Evolutionary conservation across 2,329 filamentous ascomycete species (phyloP).

Genomic region (Diaporthe sp.): DNA sequence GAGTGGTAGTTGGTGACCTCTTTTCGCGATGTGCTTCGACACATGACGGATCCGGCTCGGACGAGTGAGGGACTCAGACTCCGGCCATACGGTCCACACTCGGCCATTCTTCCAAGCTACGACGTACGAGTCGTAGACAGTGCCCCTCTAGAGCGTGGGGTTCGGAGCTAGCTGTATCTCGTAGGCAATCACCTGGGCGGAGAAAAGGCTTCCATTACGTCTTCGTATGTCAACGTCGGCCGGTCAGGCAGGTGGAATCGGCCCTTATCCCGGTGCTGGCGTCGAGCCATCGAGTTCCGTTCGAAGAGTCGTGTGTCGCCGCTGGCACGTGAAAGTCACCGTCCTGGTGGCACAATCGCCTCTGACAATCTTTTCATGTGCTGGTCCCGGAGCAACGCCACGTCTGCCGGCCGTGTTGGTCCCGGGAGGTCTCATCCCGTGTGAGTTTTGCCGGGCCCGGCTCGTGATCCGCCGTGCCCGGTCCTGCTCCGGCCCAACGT

Average conservation of each 20-base stretch:
- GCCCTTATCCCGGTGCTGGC: neutral
- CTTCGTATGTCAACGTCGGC: neutral
- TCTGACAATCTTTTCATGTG: neutral
- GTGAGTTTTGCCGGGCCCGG: slow-evolving; percentile 3
- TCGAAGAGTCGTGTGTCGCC: neutral
- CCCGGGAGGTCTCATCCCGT: neutral
- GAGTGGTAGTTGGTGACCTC: neutral
- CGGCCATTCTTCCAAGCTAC: neutral
- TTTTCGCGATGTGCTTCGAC: neutral
- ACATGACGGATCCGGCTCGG: neutral
- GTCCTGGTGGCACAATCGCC: neutral
- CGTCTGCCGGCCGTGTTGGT: slow-evolving; percentile 13
- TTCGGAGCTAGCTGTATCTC: neutral
- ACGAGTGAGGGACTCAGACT: neutral
- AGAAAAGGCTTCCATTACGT: neutral
- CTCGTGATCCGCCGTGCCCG: neutral
- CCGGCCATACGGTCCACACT: neutral
- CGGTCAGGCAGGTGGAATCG: neutral
- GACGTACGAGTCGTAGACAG: neutral
- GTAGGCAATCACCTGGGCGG: neutral
- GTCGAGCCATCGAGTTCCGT: neutral
- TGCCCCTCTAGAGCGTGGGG: neutral
- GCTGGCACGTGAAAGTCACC: neutral
- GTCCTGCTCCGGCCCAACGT: neutral
- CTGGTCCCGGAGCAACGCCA: neutral